Percentiles rank a stretch among this genome's conserved stretches.
These are phyloP conservation scores for Agapanthus africanus DNA, from an alignment of 106 monocot species.

Conservation along the genomic window DNA sequence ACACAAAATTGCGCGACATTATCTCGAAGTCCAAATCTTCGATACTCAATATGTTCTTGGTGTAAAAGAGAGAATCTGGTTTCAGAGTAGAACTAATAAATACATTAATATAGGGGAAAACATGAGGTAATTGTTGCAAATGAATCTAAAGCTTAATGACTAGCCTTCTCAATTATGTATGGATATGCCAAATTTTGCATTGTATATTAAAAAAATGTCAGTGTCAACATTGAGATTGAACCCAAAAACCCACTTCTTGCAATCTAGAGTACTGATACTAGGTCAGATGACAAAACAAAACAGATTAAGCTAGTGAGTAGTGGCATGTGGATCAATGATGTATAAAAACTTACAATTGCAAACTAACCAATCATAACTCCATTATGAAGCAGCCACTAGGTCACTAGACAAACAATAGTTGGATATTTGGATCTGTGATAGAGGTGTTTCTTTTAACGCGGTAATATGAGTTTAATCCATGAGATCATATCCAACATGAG, in stretches of 20 bases:
- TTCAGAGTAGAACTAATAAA: too few relatives aligned
- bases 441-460: not conserved
- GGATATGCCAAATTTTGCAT: too few relatives aligned
- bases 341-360: too few relatives aligned
- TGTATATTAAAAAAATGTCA: too few relatives aligned
- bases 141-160: not conserved
- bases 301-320: too few relatives aligned
- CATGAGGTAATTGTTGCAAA: not conserved
- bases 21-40: too few relatives aligned
- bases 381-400: not conserved
- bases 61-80: conserved; percentile 54
- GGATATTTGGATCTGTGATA: not conserved
- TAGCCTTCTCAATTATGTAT: not conserved
- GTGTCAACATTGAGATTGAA: too few relatives aligned
- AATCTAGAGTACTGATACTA: too few relatives aligned
- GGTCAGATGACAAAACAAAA: too few relatives aligned
- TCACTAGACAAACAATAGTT: not conserved
- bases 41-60: conserved; percentile 49
- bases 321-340: too few relatives aligned
- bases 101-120: not conserved
- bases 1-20: conserved; percentile 67
- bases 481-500: too few relatives aligned
- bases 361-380: not conserved
- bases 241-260: too few relatives aligned
- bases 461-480: not conserved